Base-by-base conservation (phyloP, 805 yeast species). In the Metschnikowia santaceciliae region DNA sequence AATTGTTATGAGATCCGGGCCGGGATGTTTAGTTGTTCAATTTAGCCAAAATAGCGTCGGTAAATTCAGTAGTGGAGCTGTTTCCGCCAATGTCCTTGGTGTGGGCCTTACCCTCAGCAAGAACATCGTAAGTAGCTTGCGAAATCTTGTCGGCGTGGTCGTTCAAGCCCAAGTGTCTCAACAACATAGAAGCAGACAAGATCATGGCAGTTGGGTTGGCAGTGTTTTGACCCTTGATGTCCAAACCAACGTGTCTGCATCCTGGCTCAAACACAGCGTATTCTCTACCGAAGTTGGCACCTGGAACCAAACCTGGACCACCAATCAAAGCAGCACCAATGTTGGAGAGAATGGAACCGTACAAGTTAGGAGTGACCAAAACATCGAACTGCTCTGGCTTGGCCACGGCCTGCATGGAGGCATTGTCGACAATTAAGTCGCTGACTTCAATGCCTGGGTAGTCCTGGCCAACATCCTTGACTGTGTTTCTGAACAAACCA, bases 141-240 rank as follows among this genome's bases (percentile, higher is more conserved):
- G 96, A 80, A 69, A 92, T 90, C 68, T 83, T 86, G 75, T 88
- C 88, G 61, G 97, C 97, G 59, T 84, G 78, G 45, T 78, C 77
- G 65, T 86, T 89, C 63, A 92, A 80, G 59, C 97, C 97, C 68
- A 92, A 81, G 75, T 92, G 99, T 78, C 97, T 88, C 77, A 92
- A 82, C 85, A 92, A 73, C 86, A 92, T 83, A 57, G 91, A 76
- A 42, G 96, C 82, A 53, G 97, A 89, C 66, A 94, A 79, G 65
- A 92, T 87, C 92, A 92, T 87, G 62, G 97, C 98, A 55, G 97
- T 89, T 70, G 99, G 99, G 84, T 92, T 92, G 59, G 98, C 98
- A 58, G 89, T 80, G 79, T 90, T 88, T 75, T 88, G 82, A 68
- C 96, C 97, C 80, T 88, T 81, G 71, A 94, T 88, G 74, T 92